phyloP scores from a whole-genome alignment of 176 grass and related monocot species.

The maize (Zea mays) region DNA sequence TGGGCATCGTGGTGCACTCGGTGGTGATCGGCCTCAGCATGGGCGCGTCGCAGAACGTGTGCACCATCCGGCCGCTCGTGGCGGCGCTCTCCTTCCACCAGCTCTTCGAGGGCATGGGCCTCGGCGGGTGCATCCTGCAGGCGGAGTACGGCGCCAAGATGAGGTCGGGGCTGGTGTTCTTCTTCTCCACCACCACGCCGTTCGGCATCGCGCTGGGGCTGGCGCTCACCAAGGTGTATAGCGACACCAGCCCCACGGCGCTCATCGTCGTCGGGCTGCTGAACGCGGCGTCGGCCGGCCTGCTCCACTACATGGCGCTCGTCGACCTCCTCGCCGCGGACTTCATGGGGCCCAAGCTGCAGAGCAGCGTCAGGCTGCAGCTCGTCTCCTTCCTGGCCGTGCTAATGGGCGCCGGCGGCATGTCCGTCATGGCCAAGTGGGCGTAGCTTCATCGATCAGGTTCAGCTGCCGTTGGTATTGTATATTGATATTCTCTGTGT shows the following conservation, averaged over 20 bases:
- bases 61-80: constrained; percentile 66
- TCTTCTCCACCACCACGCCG: constrained; percentile 11
- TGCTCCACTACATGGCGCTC: constrained; percentile 32
- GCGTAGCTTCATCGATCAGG: constrained; percentile 20
- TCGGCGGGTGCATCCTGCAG: constrained; percentile 76
- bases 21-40: constrained; percentile 74
- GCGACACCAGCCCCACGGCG: constrained; percentile 5
- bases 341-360: constrained; percentile 76
- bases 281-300: constrained; percentile 53
- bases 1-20: constrained; percentile 81
- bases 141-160: constrained; percentile 32
- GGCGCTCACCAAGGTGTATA: constrained; percentile 17
- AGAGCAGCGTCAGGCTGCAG: constrained; percentile 63
- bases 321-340: constrained; percentile 65
- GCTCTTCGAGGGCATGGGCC: constrained; percentile 78
- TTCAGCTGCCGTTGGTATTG: neutral
- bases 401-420: constrained; percentile 64
- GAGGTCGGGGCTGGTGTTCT: constrained; percentile 4
- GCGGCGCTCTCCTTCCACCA: constrained; percentile 76
- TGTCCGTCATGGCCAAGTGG: constrained; percentile 86
- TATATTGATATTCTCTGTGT: neutral
- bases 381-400: constrained; percentile 44
- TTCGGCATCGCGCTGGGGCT: constrained; percentile 15
- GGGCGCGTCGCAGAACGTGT: constrained; percentile 61
- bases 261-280: constrained; percentile 30